These are phyloP conservation scores for Fraxinus xanthoxyloides DNA, from an alignment of 305 asterid genomes.

Conservation along the genomic window DNA sequence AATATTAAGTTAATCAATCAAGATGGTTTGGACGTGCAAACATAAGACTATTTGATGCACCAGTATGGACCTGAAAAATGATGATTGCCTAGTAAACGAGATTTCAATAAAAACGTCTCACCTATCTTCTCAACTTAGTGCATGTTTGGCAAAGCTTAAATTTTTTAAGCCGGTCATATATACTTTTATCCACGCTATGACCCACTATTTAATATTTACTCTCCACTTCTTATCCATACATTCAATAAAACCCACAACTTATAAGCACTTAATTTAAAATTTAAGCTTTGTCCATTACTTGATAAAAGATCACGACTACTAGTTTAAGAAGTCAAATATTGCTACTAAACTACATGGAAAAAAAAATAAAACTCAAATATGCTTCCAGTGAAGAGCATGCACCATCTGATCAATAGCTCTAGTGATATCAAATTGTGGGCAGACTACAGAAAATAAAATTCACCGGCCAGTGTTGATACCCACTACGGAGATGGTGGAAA, in stretches of 20 bases:
- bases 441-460: neutral
- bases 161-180: neutral
- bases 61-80: neutral
- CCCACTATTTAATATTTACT: neutral
- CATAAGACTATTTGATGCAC: neutral
- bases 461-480: neutral
- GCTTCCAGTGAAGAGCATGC: neutral
- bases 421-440: neutral
- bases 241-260: neutral
- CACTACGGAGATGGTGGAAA: neutral
- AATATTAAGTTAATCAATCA: neutral
- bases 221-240: neutral
- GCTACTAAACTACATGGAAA: neutral
- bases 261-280: neutral
- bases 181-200: neutral
- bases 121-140: neutral
- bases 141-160: neutral
- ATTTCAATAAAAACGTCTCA: neutral
- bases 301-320: neutral
- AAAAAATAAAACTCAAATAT: neutral
- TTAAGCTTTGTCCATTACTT: neutral
- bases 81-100: neutral
- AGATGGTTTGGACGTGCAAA: neutral
- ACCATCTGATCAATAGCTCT: neutral
- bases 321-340: neutral